Percentiles rank a stretch among this genome's conserved stretches.
Evolutionary conservation across 805 yeast species (phyloP).

Genomic region (Torulaspora indica): DNA sequence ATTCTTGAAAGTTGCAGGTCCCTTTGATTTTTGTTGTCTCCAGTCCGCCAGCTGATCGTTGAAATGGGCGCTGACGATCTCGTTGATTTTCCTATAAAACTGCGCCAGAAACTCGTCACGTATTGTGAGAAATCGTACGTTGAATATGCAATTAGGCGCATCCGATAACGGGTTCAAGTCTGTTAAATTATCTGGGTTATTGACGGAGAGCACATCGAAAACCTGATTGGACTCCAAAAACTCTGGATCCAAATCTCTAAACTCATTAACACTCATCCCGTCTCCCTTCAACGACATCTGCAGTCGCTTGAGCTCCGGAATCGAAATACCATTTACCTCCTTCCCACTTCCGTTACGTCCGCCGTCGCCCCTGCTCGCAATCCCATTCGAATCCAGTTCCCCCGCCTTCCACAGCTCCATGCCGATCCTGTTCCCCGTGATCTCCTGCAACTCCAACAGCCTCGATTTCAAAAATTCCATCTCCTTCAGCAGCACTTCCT

Average conservation of each 20-base stretch:
- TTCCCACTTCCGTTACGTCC: constrained; percentile 3
- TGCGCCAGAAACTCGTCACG: constrained; percentile 26
- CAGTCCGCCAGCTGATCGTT: constrained; percentile 12
- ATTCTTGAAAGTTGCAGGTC: constrained; percentile 5
- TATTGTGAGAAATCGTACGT: constrained; percentile 19
- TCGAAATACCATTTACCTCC: constrained; percentile 6
- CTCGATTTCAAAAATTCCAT: constrained; percentile 28
- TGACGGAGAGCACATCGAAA: constrained; percentile 18
- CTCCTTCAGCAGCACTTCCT: constrained; percentile 27
- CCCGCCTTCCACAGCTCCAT: constrained; percentile 15
- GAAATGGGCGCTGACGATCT: constrained; percentile 15
- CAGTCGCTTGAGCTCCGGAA: constrained; percentile 7
- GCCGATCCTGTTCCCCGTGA: constrained; percentile 28
- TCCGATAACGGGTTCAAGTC: constrained; percentile 17
- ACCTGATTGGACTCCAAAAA: constrained; percentile 25
- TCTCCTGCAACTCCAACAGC: constrained; percentile 29
- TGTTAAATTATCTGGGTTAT: constrained; percentile 7
- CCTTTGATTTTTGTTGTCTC: constrained; percentile 14
- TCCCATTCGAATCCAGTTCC: constrained; percentile 7
- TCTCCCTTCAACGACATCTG: constrained; percentile 6
- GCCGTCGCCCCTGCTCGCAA: constrained; percentile 2
- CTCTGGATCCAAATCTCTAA: constrained; percentile 30
- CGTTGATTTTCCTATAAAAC: constrained; percentile 18
- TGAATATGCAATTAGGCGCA: constrained; percentile 26
- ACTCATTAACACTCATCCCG: constrained; percentile 18